These are phyloP conservation scores for Candida pseudofarinosa DNA, from an alignment of 805 yeast genomes.

Conservation along the genomic window DNA sequence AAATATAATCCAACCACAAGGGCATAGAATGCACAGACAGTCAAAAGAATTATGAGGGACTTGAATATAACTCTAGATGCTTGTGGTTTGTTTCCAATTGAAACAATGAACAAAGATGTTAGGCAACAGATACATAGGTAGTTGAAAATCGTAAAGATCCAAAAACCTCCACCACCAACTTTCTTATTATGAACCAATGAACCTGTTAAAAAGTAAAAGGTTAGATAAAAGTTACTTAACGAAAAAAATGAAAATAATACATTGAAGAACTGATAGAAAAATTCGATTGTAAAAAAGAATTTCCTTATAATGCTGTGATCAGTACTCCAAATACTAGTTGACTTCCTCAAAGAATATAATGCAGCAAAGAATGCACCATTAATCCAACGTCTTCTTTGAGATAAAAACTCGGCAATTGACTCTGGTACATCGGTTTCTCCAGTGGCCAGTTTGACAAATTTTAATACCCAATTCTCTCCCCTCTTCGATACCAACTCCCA, in stretches of 20 bases:
- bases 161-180: slow-evolving; percentile 71
- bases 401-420: slow-evolving; percentile 74
- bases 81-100: slow-evolving; percentile 97
- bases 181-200: slow-evolving; percentile 49
- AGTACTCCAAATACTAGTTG: slow-evolving; percentile 71
- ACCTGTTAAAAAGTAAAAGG: slow-evolving; percentile 91
- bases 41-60: slow-evolving; percentile 64
- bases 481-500: slow-evolving; percentile 93
- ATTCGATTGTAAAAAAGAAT: slow-evolving; percentile 69
- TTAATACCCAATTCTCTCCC: slow-evolving; percentile 80
- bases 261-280: slow-evolving; percentile 74
- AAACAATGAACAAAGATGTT: slow-evolving; percentile 83
- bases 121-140: slow-evolving; percentile 79
- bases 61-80: slow-evolving; percentile 83
- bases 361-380: slow-evolving; percentile 97
- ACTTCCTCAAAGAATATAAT: slow-evolving; percentile 77
- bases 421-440: slow-evolving; percentile 98
- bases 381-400: slow-evolving; percentile 94
- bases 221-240: slow-evolving; percentile 83
- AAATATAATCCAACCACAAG: slow-evolving; percentile 79
- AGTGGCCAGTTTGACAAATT: slow-evolving; percentile 86
- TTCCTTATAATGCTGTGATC: slow-evolving; percentile 71
- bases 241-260: slow-evolving; percentile 89
- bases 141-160: slow-evolving; percentile 80
- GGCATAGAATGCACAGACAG: slow-evolving; percentile 78